Base-by-base conservation (phyloP, 305 asterid species). In the Euphrasia arctica region DNA sequence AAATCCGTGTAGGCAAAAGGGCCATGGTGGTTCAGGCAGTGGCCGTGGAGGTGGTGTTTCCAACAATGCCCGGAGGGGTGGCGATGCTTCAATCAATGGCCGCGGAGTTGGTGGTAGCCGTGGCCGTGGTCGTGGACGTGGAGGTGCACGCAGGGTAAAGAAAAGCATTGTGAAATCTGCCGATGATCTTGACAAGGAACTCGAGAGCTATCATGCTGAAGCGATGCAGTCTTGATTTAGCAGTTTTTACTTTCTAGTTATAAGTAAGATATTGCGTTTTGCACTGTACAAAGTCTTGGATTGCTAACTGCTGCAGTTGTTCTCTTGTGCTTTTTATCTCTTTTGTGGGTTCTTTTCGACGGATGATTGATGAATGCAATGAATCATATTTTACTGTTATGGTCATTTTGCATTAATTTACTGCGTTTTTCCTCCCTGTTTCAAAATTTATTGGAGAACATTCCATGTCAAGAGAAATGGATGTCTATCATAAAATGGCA, bases 111-210 rank as follows among this genome's bases (percentile, higher is more conserved):
- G 74, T 0, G 29, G 84, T 0, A 77, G 87, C 1, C 73, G 87
- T 1, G 78, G 86, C 0, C 22, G 22, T 18, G 22, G 22, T 18
- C 22, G 22, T 18, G 22, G 22, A 18, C 75, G 78, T 2, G 86
- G 84, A 2, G 83, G 85, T 0, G 73, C 55, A 5, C 74, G 60
- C 4, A 72, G 87, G 76, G 68, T 67, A 27, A 84, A 79, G 82
- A 85, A 70, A 31, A 62, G 25, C 0, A 72, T 59, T 28, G 89
- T 79, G 50, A 93, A 90, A 70, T 79, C 95, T 1, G 97, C 90
- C 41, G 97, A 84, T 70, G 85, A 93, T 10, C 95, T 88, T 39
- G 97, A 90, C 88, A 90, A 86, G 77, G 99, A 93, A 75, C 81
- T 93, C 31, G 97, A 93, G 36, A 84, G 59, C 67, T 88, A 90